A percentile compares a stretch with the other conserved stretches of the same genome.
phyloP scores from a whole-genome alignment of 2,329 filamentous ascomycete species.

The Dactylonectria estremocensis region DNA sequence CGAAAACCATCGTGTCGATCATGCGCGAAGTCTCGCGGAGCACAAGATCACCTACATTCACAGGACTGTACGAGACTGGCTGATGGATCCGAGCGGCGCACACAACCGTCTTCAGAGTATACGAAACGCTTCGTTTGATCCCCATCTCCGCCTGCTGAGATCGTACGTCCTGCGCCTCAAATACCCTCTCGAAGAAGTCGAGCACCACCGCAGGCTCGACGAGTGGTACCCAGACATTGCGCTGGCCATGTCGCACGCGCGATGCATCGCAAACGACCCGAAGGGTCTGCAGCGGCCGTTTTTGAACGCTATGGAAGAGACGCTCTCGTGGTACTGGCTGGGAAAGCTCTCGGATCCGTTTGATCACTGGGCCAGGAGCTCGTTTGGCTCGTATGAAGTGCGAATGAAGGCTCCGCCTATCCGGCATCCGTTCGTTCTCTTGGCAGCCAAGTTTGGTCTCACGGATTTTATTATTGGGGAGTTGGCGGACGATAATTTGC shows the following conservation, averaged over 20 bases:
- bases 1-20: constrained; percentile 9
- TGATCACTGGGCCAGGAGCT: constrained; percentile 54
- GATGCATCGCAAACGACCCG: constrained; percentile 45
- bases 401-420: constrained; percentile 50
- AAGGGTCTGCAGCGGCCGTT: constrained; percentile 20
- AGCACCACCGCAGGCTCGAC: constrained; percentile 56
- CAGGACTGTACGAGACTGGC: constrained; percentile 54
- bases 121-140: constrained; percentile 42
- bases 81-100: constrained; percentile 45
- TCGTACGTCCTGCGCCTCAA: constrained; percentile 55
- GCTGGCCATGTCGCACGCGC: constrained; percentile 55
- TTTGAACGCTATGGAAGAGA: constrained; percentile 46
- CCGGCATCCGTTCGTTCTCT: constrained; percentile 50
- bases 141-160: constrained; percentile 52
- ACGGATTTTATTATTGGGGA: constrained; percentile 47
- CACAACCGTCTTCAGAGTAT: constrained; percentile 33
- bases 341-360: constrained; percentile 42
- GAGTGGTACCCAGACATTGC: constrained; percentile 58
- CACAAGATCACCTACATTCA: constrained; percentile 53
- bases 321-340: constrained; percentile 52
- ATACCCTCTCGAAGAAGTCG: constrained; percentile 51
- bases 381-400: constrained; percentile 52
- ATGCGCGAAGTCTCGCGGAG: constrained; percentile 22
- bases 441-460: constrained; percentile 54
- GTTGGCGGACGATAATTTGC: constrained; percentile 24